phyloP scores from a whole-genome alignment of 2,329 filamentous ascomycete species.

The Fusarium succisae region DNA sequence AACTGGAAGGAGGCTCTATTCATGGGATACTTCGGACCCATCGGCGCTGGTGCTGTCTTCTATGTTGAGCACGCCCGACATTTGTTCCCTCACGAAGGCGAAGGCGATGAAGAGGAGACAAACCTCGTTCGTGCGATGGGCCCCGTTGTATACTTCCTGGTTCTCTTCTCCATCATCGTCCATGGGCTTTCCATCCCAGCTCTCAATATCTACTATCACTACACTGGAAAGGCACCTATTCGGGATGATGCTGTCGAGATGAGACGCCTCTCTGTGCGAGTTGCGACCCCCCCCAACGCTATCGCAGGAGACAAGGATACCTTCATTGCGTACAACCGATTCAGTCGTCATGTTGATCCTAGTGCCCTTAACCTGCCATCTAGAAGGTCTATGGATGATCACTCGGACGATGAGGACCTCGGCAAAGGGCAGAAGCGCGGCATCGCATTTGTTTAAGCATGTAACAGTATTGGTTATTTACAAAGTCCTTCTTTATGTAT shows the following conservation, averaged over 20 bases:
- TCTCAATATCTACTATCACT: conserved; percentile 15
- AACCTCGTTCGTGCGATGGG: conserved; percentile 50
- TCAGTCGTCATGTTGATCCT: neutral
- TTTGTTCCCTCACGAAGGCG: conserved; percentile 50
- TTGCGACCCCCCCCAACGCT: neutral
- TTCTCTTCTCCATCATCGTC: conserved; percentile 40
- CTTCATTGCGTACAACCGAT: conserved; percentile 15
- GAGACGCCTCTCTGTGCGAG: neutral
- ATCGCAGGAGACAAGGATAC: neutral
- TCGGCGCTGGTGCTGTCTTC: conserved; percentile 79
- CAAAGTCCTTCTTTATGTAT: neutral
- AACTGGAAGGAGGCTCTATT: conserved; percentile 67
- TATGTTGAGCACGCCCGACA: conserved; percentile 66
- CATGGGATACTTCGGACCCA: conserved; percentile 77
- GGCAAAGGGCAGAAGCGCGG: neutral
- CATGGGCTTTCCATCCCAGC: conserved; percentile 56
- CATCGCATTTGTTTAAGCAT: neutral
- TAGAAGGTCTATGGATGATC: neutral
- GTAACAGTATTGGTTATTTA: neutral
- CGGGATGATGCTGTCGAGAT: conserved; percentile 30
- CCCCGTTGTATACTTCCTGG: conserved; percentile 54
- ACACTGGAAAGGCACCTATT: conserved; percentile 49
- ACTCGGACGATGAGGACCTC: neutral
- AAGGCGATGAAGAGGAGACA: conserved; percentile 47
- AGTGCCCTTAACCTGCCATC: neutral